These are phyloP conservation scores for Trebouxia sp. DNA, from an alignment of 139 green algal species.

Conservation along the genomic window DNA sequence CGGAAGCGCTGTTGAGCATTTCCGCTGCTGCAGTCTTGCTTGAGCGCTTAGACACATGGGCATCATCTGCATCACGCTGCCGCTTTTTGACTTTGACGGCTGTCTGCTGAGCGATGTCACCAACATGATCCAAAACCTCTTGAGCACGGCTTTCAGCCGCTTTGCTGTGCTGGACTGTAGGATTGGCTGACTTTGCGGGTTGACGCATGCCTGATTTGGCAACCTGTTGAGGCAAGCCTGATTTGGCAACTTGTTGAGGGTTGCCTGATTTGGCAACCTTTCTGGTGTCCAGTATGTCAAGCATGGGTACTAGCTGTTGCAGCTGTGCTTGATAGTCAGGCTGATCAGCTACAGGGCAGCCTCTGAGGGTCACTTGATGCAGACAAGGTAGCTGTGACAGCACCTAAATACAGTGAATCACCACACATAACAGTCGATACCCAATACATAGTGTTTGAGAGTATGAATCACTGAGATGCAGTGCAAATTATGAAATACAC, in stretches of 20 bases:
- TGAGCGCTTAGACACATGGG: too few species aligned
- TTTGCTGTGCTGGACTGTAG: too few species aligned
- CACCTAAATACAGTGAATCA: conserved; percentile 1
- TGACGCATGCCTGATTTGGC: not conserved
- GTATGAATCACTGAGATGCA: too few species aligned
- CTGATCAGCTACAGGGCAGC: not conserved
- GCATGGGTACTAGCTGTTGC: conserved; percentile 2
- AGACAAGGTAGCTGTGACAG: conserved; percentile 17
- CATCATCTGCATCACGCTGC: not conserved
- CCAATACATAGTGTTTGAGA: not conserved
- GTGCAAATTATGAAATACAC: not conserved
- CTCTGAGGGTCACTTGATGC: not conserved
- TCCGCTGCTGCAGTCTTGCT: not conserved
- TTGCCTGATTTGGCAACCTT: conserved; percentile 2
- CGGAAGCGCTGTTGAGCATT: not conserved
- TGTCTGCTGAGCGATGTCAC: not conserved
- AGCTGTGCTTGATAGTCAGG: conserved; percentile 15
- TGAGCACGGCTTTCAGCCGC: too few species aligned
- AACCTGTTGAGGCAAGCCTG: not conserved
- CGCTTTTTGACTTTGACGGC: not conserved
- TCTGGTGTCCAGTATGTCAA: conserved; percentile 19
- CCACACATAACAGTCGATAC: not conserved
- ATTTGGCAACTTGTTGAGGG: not conserved
- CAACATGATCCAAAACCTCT: not conserved
- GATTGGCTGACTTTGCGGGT: not conserved